Evolutionary conservation across 2,329 filamentous ascomycete genomes (phyloP).

Genomic region (Penicillium verrucosum): DNA sequence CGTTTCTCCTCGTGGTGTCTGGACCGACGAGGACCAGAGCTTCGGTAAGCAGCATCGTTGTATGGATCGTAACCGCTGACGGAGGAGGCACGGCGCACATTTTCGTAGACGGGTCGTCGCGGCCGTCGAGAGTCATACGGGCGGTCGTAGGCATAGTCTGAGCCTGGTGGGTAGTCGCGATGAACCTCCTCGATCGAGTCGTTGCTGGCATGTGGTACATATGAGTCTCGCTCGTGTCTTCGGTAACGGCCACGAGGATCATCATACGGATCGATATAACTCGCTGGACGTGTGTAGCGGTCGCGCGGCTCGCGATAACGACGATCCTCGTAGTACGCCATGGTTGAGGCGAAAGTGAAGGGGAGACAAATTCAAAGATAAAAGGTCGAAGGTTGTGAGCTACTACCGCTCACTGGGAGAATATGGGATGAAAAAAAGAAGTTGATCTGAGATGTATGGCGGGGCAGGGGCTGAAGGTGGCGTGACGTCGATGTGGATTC

Average conservation of each 20-base stretch:
- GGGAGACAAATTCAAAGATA: constrained; percentile 5
- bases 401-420: constrained; percentile 17
- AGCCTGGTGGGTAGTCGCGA: constrained; percentile 75
- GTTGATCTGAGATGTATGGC: constrained; percentile 12
- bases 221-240: constrained; percentile 18
- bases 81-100: constrained; percentile 38
- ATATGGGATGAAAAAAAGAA: constrained; percentile 9
- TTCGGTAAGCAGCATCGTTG: constrained; percentile 34
- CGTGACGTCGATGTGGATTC: constrained; percentile 28
- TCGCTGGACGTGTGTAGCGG: constrained; percentile 28
- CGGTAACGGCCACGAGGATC: constrained; percentile 16
- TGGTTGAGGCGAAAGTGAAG: constrained; percentile 15
- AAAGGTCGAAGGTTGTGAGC: constrained; percentile 11
- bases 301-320: constrained; percentile 29
- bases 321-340: constrained; percentile 40
- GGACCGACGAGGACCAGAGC: constrained; percentile 41
- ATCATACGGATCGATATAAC: constrained; percentile 32
- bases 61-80: constrained; percentile 34
- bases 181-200: constrained; percentile 75
- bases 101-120: constrained; percentile 31
- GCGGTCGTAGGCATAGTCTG: constrained; percentile 43
- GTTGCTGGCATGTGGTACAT: constrained; percentile 63
- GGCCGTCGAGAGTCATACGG: constrained; percentile 16
- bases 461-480: constrained; percentile 21
- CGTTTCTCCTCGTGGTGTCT: constrained; percentile 47